phyloP scores from a whole-genome alignment of 257 asterid species.

The Solanum pinnatisectum region DNA sequence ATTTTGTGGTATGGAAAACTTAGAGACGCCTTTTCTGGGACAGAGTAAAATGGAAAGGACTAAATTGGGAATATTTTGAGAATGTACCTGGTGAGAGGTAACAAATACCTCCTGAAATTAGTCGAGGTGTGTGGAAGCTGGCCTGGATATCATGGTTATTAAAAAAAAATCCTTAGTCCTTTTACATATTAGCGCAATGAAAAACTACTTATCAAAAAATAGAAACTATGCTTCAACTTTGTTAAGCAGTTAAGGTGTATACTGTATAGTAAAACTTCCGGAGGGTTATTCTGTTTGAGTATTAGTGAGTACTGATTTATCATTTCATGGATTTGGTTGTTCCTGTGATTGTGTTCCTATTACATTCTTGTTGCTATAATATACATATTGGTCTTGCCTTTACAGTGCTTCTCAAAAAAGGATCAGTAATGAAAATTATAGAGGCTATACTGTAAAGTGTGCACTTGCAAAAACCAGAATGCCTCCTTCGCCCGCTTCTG shows the following conservation, averaged over 20 bases:
- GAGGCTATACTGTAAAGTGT: slow-evolving; percentile 18
- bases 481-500: slow-evolving; percentile 41
- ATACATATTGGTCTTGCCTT: neutral
- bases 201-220: neutral
- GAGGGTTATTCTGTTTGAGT: neutral
- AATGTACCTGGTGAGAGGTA: neutral
- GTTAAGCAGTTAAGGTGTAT: neutral
- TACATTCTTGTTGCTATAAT: neutral
- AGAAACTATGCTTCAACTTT: neutral
- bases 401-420: slow-evolving; percentile 17
- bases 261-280: neutral
- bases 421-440: slow-evolving; percentile 3
- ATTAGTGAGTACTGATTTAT: neutral
- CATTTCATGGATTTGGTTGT: neutral
- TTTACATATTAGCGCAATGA: neutral
- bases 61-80: neutral
- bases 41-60: neutral
- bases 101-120: neutral
- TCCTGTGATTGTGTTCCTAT: neutral
- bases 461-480: slow-evolving; percentile 41
- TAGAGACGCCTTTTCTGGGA: neutral
- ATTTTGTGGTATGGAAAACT: neutral
- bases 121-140: neutral
- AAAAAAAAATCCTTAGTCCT: neutral
- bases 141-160: neutral